A percentile compares a stretch with the other conserved stretches of the same genome.
Evolutionary conservation across 108 stramenopile species (phyloP).

Genomic region (Nitzschia palea): DNA sequence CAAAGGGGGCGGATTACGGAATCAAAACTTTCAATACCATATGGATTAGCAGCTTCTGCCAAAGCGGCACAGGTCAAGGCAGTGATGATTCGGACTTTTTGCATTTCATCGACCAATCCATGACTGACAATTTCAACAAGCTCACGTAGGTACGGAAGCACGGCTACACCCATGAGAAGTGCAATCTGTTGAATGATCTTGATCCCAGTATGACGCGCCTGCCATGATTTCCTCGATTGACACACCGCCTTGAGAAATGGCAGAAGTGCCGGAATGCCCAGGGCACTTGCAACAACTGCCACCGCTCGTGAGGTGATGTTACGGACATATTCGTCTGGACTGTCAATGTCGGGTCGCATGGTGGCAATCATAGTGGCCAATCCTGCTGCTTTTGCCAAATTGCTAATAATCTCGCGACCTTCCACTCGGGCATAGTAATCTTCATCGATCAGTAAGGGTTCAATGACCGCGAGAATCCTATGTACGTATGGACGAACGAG

Average conservation of each 20-base stretch:
- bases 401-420: constrained; percentile 98
- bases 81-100: constrained; percentile 96
- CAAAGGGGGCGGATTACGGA: constrained; percentile 95
- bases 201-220: constrained; percentile 98
- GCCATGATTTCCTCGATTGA: constrained; percentile 95
- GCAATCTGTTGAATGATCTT: constrained; percentile 99
- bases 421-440: constrained; percentile 99
- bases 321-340: constrained; percentile 97
- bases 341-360: constrained; percentile 99
- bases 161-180: constrained; percentile 96
- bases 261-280: constrained; percentile 94
- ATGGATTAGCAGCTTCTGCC: constrained; percentile 98
- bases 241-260: constrained; percentile 99
- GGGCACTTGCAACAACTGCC: constrained; percentile 97
- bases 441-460: constrained; percentile 98
- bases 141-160: constrained; percentile 94
- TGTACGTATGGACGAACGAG: constrained; percentile 96
- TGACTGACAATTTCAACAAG: constrained; percentile 96
- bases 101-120: constrained; percentile 96
- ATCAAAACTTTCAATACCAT: constrained; percentile 99
- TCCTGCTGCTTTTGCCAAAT: constrained; percentile 99
- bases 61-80: constrained; percentile 96
- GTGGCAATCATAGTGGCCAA: constrained; percentile 99
- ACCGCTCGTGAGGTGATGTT: constrained; percentile 98
- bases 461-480: constrained; percentile 96